These are phyloP conservation scores for peach (Prunus persica) DNA, from an alignment of 306 rosid genomes.

Conservation along the genomic window Prunus_persica_NCBIv2 NC_034010.1:28928501-28929000, in stretches of 20 bases:
- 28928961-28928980: slow-evolving; percentile 82
- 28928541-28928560: slow-evolving; percentile 64
- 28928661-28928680: background rate
- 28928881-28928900: slow-evolving; percentile 77
- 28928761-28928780: no score
- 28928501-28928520: slow-evolving; percentile 64
- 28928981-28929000: slow-evolving; percentile 67
- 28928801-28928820: no score
- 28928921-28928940: slow-evolving; percentile 79
- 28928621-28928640: background rate
- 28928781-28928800: no score
- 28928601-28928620: background rate
- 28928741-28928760: background rate
- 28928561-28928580: slow-evolving; percentile 76
- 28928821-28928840: no score
- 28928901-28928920: slow-evolving; percentile 73
- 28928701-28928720: background rate
- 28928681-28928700: background rate
- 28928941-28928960: slow-evolving; percentile 68
- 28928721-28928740: background rate
- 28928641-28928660: background rate
- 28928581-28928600: slow-evolving; percentile 25
- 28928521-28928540: slow-evolving; percentile 59
- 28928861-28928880: slow-evolving; percentile 23
- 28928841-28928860: no score